Base-by-base conservation (phyloP, 176 grass and related monocot species). In the Zea luxurians region DNA sequence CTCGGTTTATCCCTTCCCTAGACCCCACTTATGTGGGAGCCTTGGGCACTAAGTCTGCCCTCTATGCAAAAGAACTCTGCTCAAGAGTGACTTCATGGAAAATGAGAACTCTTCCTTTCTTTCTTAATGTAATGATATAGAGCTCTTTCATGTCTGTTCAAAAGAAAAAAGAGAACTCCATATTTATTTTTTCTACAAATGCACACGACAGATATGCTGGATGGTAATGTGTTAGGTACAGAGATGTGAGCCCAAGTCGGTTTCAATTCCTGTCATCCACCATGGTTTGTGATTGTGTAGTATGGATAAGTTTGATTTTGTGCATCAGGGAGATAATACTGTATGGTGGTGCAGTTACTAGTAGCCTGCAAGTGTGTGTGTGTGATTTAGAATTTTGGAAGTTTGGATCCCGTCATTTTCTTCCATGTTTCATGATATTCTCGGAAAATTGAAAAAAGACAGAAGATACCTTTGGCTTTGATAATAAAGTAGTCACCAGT, bases 341-440 rank as follows among this genome's bases (percentile, higher is more conserved):
- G 21, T 18, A 48, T 48, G 20, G 12, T 64, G 16, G 37, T 75
- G 54, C 44, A 70, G 71, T 76, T 61, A 74, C 13, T 50, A 27
- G 27, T 0, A 34, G 37, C 57, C 16, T 63, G 46, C 75, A 40
- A 50, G 11, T 78, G 37, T 63, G 66, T 78, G 37, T 63, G 66
- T 61, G 57, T 72, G 15, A 11, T 62, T 81, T 50, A 81, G 44
- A 62, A 72, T 36, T 74, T 73, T 0, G n/a, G 52, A 62, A 72
- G 36, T 74, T 73, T 2, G 34, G 4, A 36, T 59, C 37, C 9
- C 60, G 57, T 66, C 49, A 81, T 71, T 45, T 60, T 71, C 10
- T 21, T 73, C 2, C 50, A 40, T 27, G 35, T 61, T 74, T 79
- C 7, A 69, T 75, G 4, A 74, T 83, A 54, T 64, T 47, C 13